Base-by-base conservation (phyloP, 2,329 filamentous ascomycete genomes). In the Chalara sp. region DNA sequence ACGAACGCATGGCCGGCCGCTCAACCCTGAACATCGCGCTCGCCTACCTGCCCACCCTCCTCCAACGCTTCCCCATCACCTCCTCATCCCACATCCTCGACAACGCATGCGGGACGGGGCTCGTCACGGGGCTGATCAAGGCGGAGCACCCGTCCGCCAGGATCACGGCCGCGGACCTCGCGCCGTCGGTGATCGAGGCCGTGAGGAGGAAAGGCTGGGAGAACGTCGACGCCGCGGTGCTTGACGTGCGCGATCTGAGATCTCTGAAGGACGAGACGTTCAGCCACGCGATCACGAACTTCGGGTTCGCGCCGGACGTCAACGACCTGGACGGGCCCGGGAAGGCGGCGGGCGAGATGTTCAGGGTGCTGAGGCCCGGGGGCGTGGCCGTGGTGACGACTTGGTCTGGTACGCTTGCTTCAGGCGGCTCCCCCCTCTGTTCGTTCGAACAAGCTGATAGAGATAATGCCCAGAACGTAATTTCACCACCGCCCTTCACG, bases 221-320 rank as follows among this genome's bases (percentile, higher is more conserved):
- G 6, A 48, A 48, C 61, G 85, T 93, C 63, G 89, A 87, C 56
- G 91, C 91, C 6, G 87, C 95, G 64, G 72, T 80, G 47, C 78
- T 96, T 40, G 68, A 71, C 32, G 78, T 95, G 50, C 75, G 83
- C 3, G 75, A 81, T 63, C 44, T 56, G 28, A 75, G 77, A 63
- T 85, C 79, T 12, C 76, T 96, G 50, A 91, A 96, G 67, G 77
- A 97, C 6, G 96, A 96, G 73, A 96, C 92, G 0, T 92, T 97
- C 7, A 88, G 90, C 0, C 97, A 97, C 64, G 92, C 92, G 41
- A 96, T 97, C 66, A 81, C 92, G 49, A 97, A 97, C 70, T 97
- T 97, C 72, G 56, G 54, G 6, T 49, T 56, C 30, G 32, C 51
- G 11, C 46, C 53, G 6, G 37, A 43, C 33, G 12, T 37, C 1